Base-by-base conservation (phyloP, 1,139 yeast genomes). In the Suhomyces ambrosiae region DNA sequence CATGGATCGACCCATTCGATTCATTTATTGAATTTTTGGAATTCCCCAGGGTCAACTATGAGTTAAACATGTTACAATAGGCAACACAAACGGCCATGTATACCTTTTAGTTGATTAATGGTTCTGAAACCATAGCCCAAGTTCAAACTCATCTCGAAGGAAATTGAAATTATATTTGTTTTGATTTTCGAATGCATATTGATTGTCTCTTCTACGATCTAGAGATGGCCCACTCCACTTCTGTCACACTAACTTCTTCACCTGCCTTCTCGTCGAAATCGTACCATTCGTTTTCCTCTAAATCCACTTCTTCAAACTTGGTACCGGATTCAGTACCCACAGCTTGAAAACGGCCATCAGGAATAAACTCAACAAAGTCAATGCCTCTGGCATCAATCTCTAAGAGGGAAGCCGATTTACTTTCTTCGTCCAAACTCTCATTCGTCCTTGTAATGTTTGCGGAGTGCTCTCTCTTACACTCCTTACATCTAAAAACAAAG, bases 181-280 rank as follows among this genome's bases (percentile, higher is more conserved):
- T 18, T 6, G 8, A 18, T 18, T 18, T 18, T 18, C 21, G 21
- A 8, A n/a, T n/a, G n/a, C n/a, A n/a, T n/a, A n/a, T n/a, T n/a
- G n/a, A n/a, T n/a, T n/a, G n/a, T n/a, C n/a, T 18, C 5, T 8
- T 7, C 25, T 22, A 44, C 5, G 35, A 30, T 14, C 50, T 38
- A 21, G 52, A 41, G 22, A 57, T 48, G 8, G 68, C 74, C 86
- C 95, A 89, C 37, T 67, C 56, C 13, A 82, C 72, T 7, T 87
- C 92, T 2, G 86, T 79, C 11, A 92, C 75, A 27, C 94, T 80
- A 15, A 89, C 97, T 59, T 92, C 97, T 18, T 70, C 78, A 8
- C 80, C 79, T 4, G 86, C 82, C 53, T 82, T 78, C 42, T 92
- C 97, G 56, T 92, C 97, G 57, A 90, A 94, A 54, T 92, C 98